phyloP scores from a whole-genome alignment of 2,329 filamentous ascomycete genomes.

The Diplocarpon mali region DNA sequence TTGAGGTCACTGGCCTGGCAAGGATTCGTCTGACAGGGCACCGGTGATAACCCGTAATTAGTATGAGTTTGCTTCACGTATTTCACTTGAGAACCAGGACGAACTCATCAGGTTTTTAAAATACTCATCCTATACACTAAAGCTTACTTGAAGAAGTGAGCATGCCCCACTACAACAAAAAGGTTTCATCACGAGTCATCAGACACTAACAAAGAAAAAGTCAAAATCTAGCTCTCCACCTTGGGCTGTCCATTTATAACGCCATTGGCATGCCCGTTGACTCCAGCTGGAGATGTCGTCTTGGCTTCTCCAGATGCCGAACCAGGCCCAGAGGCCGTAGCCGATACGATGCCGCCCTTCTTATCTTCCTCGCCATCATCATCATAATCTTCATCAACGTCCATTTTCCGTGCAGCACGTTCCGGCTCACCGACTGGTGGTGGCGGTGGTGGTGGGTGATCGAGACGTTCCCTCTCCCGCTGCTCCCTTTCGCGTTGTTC shows the following conservation, averaged over 20 bases:
- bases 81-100: no score
- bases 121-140: constrained; percentile 8
- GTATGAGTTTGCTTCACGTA: not conserved
- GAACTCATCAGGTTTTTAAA: not conserved
- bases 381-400: constrained; percentile 95
- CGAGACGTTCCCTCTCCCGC: not conserved
- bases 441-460: constrained; percentile 27
- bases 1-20: no score
- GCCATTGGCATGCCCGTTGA: constrained; percentile 27
- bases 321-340: constrained; percentile 35
- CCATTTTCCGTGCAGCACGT: constrained; percentile 82
- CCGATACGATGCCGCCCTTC: constrained; percentile 41
- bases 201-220: not conserved
- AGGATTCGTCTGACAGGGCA: no score
- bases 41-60: no score
- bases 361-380: constrained; percentile 85
- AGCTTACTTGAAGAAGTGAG: not conserved
- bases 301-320: constrained; percentile 36
- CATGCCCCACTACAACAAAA: not conserved
- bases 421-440: constrained; percentile 60
- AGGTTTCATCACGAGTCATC: constrained; percentile 3
- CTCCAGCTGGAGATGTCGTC: constrained; percentile 36
- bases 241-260: constrained; percentile 25
- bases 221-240: constrained; percentile 18
- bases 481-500: constrained; percentile 5